Conservation (phyloP, 352 stramenopile species). For the Thraustotheca clavata region DNA sequence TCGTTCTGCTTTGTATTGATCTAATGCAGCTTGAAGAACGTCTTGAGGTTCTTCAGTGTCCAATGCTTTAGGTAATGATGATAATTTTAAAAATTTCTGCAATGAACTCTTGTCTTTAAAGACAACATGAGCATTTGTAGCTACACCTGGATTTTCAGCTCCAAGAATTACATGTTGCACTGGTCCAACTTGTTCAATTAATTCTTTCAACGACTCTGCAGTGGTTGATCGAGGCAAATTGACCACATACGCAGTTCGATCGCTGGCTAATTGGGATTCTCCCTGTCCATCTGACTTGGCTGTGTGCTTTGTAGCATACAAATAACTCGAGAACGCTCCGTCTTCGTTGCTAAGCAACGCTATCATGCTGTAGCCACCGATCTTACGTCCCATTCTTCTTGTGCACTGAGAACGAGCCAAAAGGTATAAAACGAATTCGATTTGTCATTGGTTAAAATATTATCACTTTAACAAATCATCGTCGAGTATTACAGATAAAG, state of each 20-base stretch:
- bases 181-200: conserved; percentile 39
- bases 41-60: conserved; percentile 2
- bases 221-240: conserved; percentile 46
- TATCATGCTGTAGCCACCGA: conserved; percentile 66
- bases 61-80: conserved; percentile 28
- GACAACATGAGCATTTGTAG: conserved; percentile 33
- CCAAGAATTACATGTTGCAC: conserved; percentile 50
- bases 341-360: conserved; percentile 45
- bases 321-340: conserved; percentile 53
- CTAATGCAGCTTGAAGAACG: conserved; percentile 22
- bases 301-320: conserved; percentile 70
- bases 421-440: conserved; percentile 11
- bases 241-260: conserved; percentile 67
- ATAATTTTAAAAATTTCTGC: conserved; percentile 39
- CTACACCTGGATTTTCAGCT: conserved; percentile 16
- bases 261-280: conserved; percentile 38
- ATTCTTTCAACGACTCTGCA: conserved; percentile 45
- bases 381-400: conserved; percentile 26
- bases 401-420: conserved; percentile 5
- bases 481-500: background rate
- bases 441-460: conserved; percentile 13
- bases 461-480: background rate
- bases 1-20: conserved; percentile 58
- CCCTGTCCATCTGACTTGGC: conserved; percentile 26
- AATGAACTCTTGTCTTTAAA: conserved; percentile 63